Base-by-base conservation (phyloP, 1,284 basidiomycete genomes). In the Sutorius eximius region DNA sequence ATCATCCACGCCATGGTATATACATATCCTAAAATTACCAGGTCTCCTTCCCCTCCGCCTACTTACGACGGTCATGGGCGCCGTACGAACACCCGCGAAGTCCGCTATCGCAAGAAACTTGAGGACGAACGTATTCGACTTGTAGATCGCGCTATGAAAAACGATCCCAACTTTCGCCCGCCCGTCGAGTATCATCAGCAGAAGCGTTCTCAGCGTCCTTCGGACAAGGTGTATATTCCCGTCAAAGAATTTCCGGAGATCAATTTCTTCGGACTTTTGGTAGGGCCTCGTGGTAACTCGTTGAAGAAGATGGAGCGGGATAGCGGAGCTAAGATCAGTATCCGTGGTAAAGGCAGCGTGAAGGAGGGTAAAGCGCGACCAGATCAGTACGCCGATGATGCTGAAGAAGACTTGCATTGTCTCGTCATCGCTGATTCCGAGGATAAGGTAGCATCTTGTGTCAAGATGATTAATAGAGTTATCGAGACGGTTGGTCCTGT, bases 191-290 rank as follows among this genome's bases (percentile, higher is more conserved):
- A 95, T 69, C 92, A 97, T 58, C 93, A 95, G 71, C 90, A 93
- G 68, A 93, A 95, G 70, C 87, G 92, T 46, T 92, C 90, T 37
- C 89, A 92, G 56, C 85, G 93, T 48, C 94, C 95, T 15, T 90
- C 89, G 45, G 97, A 99, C 58, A 99, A 99, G 75, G 96, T 99
- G 55, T 99, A 98, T 71, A 95, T 99, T 59, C 97, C 97, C 29
- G 94, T 98, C 68, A 98, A 99, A 72, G 97, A 99, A 75, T 99
- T 99, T 68, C 97, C 97, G 5, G 96, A 99, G 75, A 99, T 99
- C 80, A 99, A 99, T 74, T 99, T 99, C 75, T 99, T 99, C 67
- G 97, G 97, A 66, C 80, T 99, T 57, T 85, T 99, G 56, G 96
- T 99, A 59, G 97, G 97, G 40, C 97, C 97, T 65, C 90, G 97